Evolutionary conservation across 2,329 filamentous ascomycete species (phyloP), one percentile per base, ranked within the genome.

Genomic region (Colletotrichum sp.): DNA sequence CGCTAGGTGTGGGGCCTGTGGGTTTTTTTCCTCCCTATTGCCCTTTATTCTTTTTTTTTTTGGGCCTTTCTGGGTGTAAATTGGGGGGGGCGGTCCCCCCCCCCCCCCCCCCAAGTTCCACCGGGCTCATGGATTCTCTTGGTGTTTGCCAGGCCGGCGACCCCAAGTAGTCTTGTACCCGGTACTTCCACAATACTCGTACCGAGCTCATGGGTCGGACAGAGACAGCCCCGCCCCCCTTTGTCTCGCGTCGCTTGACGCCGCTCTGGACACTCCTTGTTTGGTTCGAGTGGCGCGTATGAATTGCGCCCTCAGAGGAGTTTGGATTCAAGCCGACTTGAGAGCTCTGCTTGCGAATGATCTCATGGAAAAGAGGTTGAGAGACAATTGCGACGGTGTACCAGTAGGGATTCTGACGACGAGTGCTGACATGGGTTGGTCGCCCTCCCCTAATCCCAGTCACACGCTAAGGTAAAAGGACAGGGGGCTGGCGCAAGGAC

Each of bases 211-310:
- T 76, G 73, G 73, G 73, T 76, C 73, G 64, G 63, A 55, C 62
- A 76, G 73, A 76, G 73, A 76, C 73, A 76, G 73, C 73, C 73
- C 69, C 73, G 57, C 73, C 63, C 39, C 36, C 69, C 73, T 72
- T 72, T 76, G 73, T 76, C 73, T 76, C 59, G 55, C 57, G 57
- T 49, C 67, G 55, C 67, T 60, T 24, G 32, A 34, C 64, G 32
- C 52, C 64, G 44, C 30, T 64, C n/a, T 67, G 36, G 55, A 67
- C 63, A 49, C 57, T 59, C 57, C 32, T 69, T n/a, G 32, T 7
- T 57, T 39, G 26, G 55, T 39, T 49, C n/a, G 55, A 49, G 44
- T 59, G 49, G 57, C 44, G 49, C 49, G 62, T 28, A 21, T 59
- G 34, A 69, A 64, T 44, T 39, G 34, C 55, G 69, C 57, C 30